Percentiles rank a stretch among this genome's conserved stretches.
These are phyloP conservation scores for Pythium myriotylum DNA, from an alignment of 352 stramenopile species.

Conservation along the genomic window DNA sequence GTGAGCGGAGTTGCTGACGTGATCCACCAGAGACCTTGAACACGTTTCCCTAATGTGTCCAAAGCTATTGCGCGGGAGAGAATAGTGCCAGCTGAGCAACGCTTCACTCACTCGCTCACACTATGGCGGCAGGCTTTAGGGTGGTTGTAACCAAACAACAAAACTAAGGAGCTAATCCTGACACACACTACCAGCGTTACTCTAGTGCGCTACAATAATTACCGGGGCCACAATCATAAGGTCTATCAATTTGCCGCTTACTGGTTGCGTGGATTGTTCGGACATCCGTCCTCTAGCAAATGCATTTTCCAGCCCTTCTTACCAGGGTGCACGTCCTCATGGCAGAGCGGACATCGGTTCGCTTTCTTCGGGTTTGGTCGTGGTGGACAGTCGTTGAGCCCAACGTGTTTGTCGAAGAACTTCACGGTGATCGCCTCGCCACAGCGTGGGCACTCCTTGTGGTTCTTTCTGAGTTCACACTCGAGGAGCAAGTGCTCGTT, in stretches of 20 bases:
- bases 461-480: conserved; percentile 86
- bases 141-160: too few relatives aligned
- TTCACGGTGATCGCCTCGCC: conserved; percentile 84
- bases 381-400: conserved; percentile 69
- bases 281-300: conserved; percentile 67
- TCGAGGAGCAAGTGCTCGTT: conserved; percentile 91
- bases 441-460: conserved; percentile 78
- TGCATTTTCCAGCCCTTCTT: conserved; percentile 75
- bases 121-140: too few relatives aligned
- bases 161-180: too few relatives aligned
- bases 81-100: too few relatives aligned
- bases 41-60: too few relatives aligned
- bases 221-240: too few relatives aligned
- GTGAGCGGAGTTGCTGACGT: too few relatives aligned
- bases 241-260: conserved; percentile 9
- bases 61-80: too few relatives aligned
- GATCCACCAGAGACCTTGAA: too few relatives aligned
- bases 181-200: too few relatives aligned
- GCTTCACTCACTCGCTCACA: too few relatives aligned
- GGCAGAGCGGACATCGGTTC: conserved; percentile 82
- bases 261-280: conserved; percentile 74
- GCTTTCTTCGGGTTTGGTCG: conserved; percentile 56
- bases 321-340: conserved; percentile 67
- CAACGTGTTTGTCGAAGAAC: conserved; percentile 84
- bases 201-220: too few relatives aligned